Conservation (phyloP, 225 moss, liverwort and hornwort species). For the Rhytidiadelphus loreus region DNA sequence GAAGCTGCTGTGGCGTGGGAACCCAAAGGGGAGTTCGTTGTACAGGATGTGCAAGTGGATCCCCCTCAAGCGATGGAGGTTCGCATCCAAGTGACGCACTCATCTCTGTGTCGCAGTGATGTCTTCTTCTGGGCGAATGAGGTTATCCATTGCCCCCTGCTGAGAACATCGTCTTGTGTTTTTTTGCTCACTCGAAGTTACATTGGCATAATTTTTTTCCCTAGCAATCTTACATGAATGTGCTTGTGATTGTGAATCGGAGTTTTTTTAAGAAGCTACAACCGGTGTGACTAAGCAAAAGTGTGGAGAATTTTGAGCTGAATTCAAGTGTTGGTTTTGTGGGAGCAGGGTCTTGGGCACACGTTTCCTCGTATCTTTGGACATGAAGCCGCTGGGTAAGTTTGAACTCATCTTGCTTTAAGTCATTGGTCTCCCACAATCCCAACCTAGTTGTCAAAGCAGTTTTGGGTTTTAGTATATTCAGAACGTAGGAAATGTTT, state of each 20-base stretch:
- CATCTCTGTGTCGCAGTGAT: conserved; percentile 81
- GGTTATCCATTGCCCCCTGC: conserved; percentile 5
- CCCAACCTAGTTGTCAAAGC: background rate
- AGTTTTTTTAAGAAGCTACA: background rate
- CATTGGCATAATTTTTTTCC: background rate
- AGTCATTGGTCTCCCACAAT: background rate
- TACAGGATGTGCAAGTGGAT: conserved; percentile 77
- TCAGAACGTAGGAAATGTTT: background rate
- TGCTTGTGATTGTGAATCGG: background rate
- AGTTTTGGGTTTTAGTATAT: background rate
- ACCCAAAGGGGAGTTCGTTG: conserved; percentile 43
- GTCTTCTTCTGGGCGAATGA: conserved; percentile 41
- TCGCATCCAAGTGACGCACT: conserved; percentile 66
- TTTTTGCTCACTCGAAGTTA: background rate
- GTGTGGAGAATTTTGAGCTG: background rate
- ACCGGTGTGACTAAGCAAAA: background rate
- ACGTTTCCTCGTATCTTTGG: conserved; percentile 88
- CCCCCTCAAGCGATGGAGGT: conserved; percentile 85
- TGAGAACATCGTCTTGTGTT: background rate
- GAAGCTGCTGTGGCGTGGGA: conserved; percentile 86
- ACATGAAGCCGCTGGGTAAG: conserved; percentile 85
- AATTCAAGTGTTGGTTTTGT: background rate
- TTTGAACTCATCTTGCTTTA: background rate
- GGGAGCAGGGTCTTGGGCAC: conserved; percentile 36
- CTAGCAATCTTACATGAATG: background rate